Evolutionary conservation across 2,329 filamentous ascomycete genomes (phyloP).

Genomic region (Escovopsis sp.): DNA sequence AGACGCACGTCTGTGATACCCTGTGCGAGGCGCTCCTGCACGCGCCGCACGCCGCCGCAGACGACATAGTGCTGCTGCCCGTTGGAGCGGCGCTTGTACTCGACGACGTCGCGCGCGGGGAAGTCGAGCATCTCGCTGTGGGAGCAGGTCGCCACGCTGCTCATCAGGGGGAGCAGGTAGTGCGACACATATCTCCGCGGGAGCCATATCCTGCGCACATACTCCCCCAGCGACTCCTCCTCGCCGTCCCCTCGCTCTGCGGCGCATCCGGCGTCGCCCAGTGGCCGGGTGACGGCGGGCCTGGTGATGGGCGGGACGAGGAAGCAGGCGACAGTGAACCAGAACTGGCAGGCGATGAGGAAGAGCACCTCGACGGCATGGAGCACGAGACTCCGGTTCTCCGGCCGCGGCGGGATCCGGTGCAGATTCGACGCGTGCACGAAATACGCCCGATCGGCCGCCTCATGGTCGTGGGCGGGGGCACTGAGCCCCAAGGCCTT

Average conservation of each 20-base stretch:
- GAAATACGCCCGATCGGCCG: conserved; percentile 22
- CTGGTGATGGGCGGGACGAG: conserved; percentile 21
- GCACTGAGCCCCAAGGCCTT: conserved; percentile 9
- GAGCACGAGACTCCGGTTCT: conserved; percentile 18
- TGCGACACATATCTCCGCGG: conserved; percentile 30
- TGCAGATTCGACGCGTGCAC: conserved; percentile 41
- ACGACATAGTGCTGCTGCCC: conserved; percentile 36
- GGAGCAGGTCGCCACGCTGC: conserved; percentile 39
- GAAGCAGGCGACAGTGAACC: conserved; percentile 39
- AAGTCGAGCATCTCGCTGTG: conserved; percentile 35
- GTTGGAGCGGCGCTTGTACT: conserved; percentile 33
- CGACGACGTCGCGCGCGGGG: conserved; percentile 36
- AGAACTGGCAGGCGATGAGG: conserved; percentile 33
- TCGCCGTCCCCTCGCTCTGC: neutral
- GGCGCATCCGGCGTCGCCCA: too few relatives aligned
- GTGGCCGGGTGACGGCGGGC: neutral
- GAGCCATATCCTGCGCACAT: conserved; percentile 33
- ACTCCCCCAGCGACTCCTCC: conserved; percentile 32
- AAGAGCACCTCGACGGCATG: conserved; percentile 30
- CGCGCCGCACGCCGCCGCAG: conserved; percentile 31
- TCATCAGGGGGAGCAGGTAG: conserved; percentile 40
- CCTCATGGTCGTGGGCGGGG: too few relatives aligned
- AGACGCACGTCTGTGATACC: conserved; percentile 27
- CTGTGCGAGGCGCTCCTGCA: conserved; percentile 29
- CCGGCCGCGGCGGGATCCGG: conserved; percentile 27